Evolutionary conservation across 352 stramenopile species (phyloP).

Genomic region (Phytophthora ohioensis): DNA sequence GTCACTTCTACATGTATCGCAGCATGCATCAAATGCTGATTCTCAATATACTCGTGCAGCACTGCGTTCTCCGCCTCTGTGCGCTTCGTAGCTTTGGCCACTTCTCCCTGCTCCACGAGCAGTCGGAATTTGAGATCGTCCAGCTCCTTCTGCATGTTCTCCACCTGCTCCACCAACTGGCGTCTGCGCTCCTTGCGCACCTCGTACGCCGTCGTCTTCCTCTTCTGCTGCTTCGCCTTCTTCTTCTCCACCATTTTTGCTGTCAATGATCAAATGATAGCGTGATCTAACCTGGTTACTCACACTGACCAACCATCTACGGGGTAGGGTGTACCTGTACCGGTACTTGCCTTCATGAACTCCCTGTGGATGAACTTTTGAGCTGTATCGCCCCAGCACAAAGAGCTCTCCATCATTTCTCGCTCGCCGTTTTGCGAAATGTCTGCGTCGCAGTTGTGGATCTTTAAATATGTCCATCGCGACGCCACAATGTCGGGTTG

Average conservation of each 20-base stretch:
- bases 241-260: not conserved
- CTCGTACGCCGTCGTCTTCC: conserved; percentile 30
- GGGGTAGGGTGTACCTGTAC: too few relatives aligned
- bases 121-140: conserved; percentile 39
- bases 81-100: conserved; percentile 1
- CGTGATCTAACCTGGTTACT: not conserved
- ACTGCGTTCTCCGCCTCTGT: conserved; percentile 18
- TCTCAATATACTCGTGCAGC: conserved; percentile 26
- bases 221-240: conserved; percentile 6
- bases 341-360: too few relatives aligned
- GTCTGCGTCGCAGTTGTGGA: too few relatives aligned
- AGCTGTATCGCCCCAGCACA: too few relatives aligned
- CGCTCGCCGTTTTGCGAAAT: too few relatives aligned
- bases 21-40: conserved; percentile 32
- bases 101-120: conserved; percentile 30
- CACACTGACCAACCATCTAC: too few relatives aligned
- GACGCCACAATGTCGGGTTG: too few relatives aligned
- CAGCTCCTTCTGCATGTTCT: conserved; percentile 38
- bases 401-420: too few relatives aligned
- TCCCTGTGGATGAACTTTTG: too few relatives aligned
- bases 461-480: too few relatives aligned
- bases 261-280: not conserved
- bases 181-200: conserved; percentile 45
- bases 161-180: conserved; percentile 27
- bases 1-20: conserved; percentile 21